These are phyloP conservation scores for Solanum chiquidenum DNA, from an alignment of 257 asterid genomes.

Conservation along the genomic window DNA sequence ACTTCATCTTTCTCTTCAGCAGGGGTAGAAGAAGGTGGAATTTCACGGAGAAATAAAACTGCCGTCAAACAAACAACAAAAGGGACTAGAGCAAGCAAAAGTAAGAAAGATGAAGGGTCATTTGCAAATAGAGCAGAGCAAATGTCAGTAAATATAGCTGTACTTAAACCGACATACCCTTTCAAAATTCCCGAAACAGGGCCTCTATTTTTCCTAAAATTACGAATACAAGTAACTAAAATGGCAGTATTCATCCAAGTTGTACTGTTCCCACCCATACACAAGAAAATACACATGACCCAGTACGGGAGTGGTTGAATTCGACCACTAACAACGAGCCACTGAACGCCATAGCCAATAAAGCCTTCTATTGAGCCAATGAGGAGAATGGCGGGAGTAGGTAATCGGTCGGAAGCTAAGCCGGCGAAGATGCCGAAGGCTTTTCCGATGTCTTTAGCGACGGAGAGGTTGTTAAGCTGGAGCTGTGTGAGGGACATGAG, in stretches of 20 bases:
- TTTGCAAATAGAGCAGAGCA: slow-evolving; percentile 9
- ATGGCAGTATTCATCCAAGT: slow-evolving; percentile 28
- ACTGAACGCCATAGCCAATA: slow-evolving; percentile 14
- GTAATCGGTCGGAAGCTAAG: slow-evolving; percentile 5
- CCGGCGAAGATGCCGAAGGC: slow-evolving; percentile 17
- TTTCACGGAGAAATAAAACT: slow-evolving; percentile 7
- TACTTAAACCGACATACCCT: slow-evolving; percentile 15
- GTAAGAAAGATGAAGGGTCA: background rate
- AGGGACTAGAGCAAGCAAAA: slow-evolving; percentile 3
- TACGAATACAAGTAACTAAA: slow-evolving; percentile 20
- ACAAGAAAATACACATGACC: slow-evolving; percentile 20
- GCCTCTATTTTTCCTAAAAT: slow-evolving; percentile 15
- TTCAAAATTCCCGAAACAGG: slow-evolving; percentile 16
- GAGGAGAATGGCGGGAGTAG: slow-evolving; percentile 2
- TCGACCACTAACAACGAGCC: slow-evolving; percentile 11
- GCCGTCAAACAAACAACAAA: slow-evolving; percentile 1
- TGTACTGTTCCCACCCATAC: slow-evolving; percentile 27
- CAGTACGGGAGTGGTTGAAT: slow-evolving; percentile 16
- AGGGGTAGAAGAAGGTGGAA: background rate
- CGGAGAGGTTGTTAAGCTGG: slow-evolving; percentile 17
- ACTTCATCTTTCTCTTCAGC: slow-evolving; percentile 4
- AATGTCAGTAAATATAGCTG: slow-evolving; percentile 13
- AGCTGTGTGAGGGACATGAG: slow-evolving; percentile 17
- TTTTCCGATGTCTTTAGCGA: slow-evolving; percentile 19
- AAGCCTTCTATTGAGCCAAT: slow-evolving; percentile 13